These are phyloP conservation scores for Daldinia caldariorum DNA, from an alignment of 495 filamentous ascomycete species.

Conservation along the genomic window DNA sequence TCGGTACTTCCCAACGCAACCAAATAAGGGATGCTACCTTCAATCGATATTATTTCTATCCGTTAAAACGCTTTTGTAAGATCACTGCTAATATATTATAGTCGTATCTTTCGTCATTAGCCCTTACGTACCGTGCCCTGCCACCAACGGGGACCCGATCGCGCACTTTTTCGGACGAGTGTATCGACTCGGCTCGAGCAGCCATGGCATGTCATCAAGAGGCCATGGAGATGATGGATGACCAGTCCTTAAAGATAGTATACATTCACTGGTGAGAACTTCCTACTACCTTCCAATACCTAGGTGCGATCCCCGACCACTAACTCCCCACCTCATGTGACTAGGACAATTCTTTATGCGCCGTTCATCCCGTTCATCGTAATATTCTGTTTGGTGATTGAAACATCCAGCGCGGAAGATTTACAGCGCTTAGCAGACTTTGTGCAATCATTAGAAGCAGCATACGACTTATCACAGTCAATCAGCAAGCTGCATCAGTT, in stretches of 20 bases:
- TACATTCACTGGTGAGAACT: conserved; percentile 70
- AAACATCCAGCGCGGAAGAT: conserved; percentile 59
- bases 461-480: conserved; percentile 63
- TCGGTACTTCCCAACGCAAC: not conserved
- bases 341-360: conserved; percentile 69
- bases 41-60: not conserved
- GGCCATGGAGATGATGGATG: conserved; percentile 61
- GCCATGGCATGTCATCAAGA: conserved; percentile 64
- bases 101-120: conserved; percentile 62
- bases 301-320: not conserved
- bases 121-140: conserved; percentile 71
- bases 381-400: conserved; percentile 74
- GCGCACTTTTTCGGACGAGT: conserved; percentile 65
- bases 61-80: too few relatives aligned
- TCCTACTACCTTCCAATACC: not conserved
- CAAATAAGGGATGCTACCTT: not conserved
- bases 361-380: conserved; percentile 77
- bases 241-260: conserved; percentile 59
- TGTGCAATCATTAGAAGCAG: conserved; percentile 63
- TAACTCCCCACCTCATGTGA: not conserved
- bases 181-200: conserved; percentile 66
- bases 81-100: not conserved
- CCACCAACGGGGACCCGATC: conserved; percentile 55
- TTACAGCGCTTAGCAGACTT: conserved; percentile 65
- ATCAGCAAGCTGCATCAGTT: conserved; percentile 68